Percentiles rank a stretch among this genome's conserved stretches.
phyloP scores from a whole-genome alignment of 192 early-diverging fungal species.

The Rhizophagus sp. region DNA sequence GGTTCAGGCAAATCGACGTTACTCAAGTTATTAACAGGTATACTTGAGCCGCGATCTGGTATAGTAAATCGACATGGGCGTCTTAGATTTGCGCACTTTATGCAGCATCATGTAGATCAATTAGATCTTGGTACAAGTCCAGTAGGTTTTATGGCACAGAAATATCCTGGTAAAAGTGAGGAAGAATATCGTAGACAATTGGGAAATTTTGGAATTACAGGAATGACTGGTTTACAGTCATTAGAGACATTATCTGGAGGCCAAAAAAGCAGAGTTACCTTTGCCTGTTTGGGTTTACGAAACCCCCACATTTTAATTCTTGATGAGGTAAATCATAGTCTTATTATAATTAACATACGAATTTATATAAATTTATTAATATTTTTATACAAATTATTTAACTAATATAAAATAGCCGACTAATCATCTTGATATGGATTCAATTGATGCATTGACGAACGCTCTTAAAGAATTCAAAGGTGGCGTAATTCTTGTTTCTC shows the following conservation, averaged over 20 bases:
- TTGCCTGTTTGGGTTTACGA: conserved; percentile 90
- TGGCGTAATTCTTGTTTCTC: conserved; percentile 94
- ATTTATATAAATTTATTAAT: conserved; percentile 8
- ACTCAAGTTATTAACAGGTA: conserved; percentile 87
- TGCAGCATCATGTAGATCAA: conserved; percentile 98
- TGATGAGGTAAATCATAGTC: conserved; percentile 81
- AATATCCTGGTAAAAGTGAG: conserved; percentile 88
- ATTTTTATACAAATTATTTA: conserved; percentile 34
- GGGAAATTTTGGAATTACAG: conserved; percentile 94
- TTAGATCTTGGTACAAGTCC: conserved; percentile 82
- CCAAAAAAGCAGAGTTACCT: conserved; percentile 95
- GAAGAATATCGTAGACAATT: conserved; percentile 96
- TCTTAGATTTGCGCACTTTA: conserved; percentile 91
- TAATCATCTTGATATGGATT: conserved; percentile 87
- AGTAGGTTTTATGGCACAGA: conserved; percentile 85
- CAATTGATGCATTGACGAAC: conserved; percentile 90
- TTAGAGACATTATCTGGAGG: conserved; percentile 96
- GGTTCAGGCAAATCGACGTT: conserved; percentile 98
- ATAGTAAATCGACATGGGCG: conserved; percentile 90
- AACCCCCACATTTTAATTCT: conserved; percentile 94
- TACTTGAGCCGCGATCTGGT: conserved; percentile 78
- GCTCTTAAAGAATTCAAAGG: conserved; percentile 89
- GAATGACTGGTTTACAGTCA: conserved; percentile 91
- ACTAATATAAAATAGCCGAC: conserved; percentile 64
- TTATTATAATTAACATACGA: conserved; percentile 43